Evolutionary conservation across 2,329 filamentous ascomycete species (phyloP).

Genomic region (Fusarium dimerum): DNA sequence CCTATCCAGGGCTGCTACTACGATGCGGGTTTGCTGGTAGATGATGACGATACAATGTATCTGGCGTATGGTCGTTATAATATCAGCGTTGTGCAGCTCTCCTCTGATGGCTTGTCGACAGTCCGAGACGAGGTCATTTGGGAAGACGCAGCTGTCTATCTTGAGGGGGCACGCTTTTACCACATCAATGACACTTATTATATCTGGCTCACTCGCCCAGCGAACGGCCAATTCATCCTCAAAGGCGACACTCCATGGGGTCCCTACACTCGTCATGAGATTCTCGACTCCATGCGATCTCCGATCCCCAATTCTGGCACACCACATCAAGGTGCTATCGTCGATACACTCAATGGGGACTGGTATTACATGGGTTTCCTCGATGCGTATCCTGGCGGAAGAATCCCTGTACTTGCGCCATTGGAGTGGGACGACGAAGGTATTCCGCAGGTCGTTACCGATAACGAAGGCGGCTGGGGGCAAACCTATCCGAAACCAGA

Average conservation of each 20-base stretch:
- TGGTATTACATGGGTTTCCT: slow-evolving; percentile 64
- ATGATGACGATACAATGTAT: slow-evolving; percentile 61
- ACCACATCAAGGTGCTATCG: slow-evolving; percentile 57
- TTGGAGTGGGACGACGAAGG: slow-evolving; percentile 53
- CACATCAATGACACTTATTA: slow-evolving; percentile 58
- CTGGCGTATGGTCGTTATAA: slow-evolving; percentile 53
- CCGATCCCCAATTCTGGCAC: slow-evolving; percentile 47
- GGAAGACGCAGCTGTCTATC: slow-evolving; percentile 26
- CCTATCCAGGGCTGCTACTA: slow-evolving; percentile 53
- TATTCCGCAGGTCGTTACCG: slow-evolving; percentile 47
- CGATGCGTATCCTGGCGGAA: slow-evolving; percentile 56
- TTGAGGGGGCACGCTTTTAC: slow-evolving; percentile 59
- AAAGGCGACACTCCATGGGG: slow-evolving; percentile 53
- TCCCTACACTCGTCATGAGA: slow-evolving; percentile 48
- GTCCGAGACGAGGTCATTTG: slow-evolving; percentile 48
- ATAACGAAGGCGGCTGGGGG: slow-evolving; percentile 49
- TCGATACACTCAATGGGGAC: slow-evolving; percentile 50
- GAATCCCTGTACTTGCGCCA: slow-evolving; percentile 58
- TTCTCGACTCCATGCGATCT: slow-evolving; percentile 43
- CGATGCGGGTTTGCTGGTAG: slow-evolving; percentile 58
- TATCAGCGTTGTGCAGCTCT: slow-evolving; percentile 53
- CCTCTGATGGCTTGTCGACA: slow-evolving; percentile 46
- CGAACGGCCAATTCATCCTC: slow-evolving; percentile 48
- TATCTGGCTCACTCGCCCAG: slow-evolving; percentile 51
- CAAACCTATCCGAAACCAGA: slow-evolving; percentile 43